phyloP scores from a whole-genome alignment of 1,284 basidiomycete genomes.

The Puccinia sorghi region DNA sequence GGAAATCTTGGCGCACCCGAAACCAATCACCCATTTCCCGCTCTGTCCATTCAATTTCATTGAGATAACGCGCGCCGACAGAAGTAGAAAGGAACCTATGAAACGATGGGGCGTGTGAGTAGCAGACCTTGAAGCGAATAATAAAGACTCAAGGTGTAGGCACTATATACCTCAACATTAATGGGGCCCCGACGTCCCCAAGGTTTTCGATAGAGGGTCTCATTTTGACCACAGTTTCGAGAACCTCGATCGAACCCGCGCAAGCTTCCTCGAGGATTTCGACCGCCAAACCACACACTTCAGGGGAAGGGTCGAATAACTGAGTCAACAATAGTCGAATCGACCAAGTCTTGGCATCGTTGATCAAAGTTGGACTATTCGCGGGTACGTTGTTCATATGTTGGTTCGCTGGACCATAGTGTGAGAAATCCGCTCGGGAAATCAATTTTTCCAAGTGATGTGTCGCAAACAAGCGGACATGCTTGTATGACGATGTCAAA shows the following conservation, averaged over 20 bases:
- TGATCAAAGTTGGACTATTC: not conserved
- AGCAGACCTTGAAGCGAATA: not conserved
- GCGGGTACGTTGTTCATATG: constrained; percentile 27
- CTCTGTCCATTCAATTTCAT: constrained; percentile 87
- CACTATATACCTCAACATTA: constrained; percentile 73
- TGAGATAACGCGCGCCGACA: constrained; percentile 86
- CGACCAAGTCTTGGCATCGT: constrained; percentile 53
- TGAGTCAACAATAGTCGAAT: constrained; percentile 78
- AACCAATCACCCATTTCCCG: constrained; percentile 96
- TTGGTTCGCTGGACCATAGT: constrained; percentile 58
- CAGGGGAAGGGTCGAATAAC: constrained; percentile 84
- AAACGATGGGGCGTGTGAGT: not conserved
- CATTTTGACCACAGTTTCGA: constrained; percentile 90
- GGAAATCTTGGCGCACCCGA: constrained; percentile 64
- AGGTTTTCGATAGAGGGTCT: constrained; percentile 92
- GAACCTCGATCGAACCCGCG: constrained; percentile 70
- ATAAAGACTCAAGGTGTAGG: not conserved
- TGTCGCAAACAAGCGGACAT: constrained; percentile 84
- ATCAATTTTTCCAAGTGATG: constrained; percentile 76
- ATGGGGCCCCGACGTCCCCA: constrained; percentile 83
- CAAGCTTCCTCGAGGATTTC: constrained; percentile 86
- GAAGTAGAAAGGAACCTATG: constrained; percentile 89
- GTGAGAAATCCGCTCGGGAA: constrained; percentile 63
- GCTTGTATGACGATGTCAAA: constrained; percentile 75
- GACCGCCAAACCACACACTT: constrained; percentile 86